A percentile compares a stretch with the other conserved stretches of the same genome.
These are phyloP conservation scores for Talaromyces sp. DNA, from an alignment of 2,329 filamentous ascomycete genomes.

Conservation along the genomic window DNA sequence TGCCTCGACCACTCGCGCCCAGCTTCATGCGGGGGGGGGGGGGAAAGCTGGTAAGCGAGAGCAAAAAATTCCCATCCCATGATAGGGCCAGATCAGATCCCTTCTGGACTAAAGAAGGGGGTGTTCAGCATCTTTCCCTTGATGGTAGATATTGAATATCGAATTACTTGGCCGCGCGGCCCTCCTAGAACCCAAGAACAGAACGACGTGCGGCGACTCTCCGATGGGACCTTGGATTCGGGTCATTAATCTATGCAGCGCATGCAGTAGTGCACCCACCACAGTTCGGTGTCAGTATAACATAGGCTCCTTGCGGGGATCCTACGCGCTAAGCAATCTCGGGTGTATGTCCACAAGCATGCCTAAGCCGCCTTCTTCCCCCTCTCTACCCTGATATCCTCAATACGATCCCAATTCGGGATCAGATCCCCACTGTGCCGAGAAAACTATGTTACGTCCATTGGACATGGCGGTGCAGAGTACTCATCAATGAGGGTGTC, in stretches of 20 bases:
- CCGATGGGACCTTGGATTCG: background rate
- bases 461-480: too few relatives aligned
- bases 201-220: background rate
- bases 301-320: conserved; percentile 7
- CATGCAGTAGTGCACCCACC: conserved; percentile 6
- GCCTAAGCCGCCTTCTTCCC: background rate
- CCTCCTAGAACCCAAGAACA: background rate
- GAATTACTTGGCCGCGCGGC: background rate
- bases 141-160: background rate
- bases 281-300: background rate
- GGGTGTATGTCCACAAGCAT: background rate
- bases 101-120: background rate
- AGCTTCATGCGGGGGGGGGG: conserved; percentile 5
- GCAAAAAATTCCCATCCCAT: background rate
- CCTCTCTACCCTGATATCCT: background rate
- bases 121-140: background rate
- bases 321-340: conserved; percentile 4
- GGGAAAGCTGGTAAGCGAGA: background rate
- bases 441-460: background rate
- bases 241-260: background rate
- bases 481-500: background rate
- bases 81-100: background rate
- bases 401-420: background rate
- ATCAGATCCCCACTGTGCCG: background rate
- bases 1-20: conserved; percentile 1